Evolutionary conservation across 495 filamentous ascomycete genomes (phyloP), one percentile per base, ranked within the genome.

Genomic region (Podospora appendiculata): DNA sequence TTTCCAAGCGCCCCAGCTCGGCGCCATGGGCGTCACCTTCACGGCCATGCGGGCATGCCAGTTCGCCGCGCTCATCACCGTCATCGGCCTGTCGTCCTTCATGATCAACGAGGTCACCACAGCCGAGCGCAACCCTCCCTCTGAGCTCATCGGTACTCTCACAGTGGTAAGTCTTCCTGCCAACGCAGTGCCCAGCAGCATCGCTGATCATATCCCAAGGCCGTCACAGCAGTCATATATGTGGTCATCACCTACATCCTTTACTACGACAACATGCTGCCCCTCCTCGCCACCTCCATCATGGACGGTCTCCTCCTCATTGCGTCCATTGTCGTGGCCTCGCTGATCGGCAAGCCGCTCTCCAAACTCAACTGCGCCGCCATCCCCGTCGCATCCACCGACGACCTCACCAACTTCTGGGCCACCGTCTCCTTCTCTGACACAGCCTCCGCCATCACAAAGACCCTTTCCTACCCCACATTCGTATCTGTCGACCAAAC

Each of bases 21-120:
- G 91, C 58, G 87, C 85, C 59, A 73, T 95, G 44, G 88, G 88
- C 56, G 80, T 82, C 48, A 87, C 82, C 53, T 95, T 94, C 75
- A 81, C 83, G 34, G 62, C 86, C 51, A 79, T 85, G 55, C 81
- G 92, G 32, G 73, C 79, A 19, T 76, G 91, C 52, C 84, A 95
- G 65, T 73, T 78, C 45, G 72, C 83, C 46, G 84, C 78, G 17
- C 82, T 97, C 54, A 80, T 95, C 57, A 75, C 81, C 44, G 82
- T 90, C 56, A 86, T 96, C 60, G 89, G 89, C 47, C 80, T 95
- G 55, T 82, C 80, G 1, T 79, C 88, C 50, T 89, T 89, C 64
- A 92, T 95, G 72, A 83, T 95, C 62, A 79, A 81, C n/a, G 70
- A 83, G 32, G 88, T 95, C 52, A 78, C 90, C n/a, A 58, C 71